Evolutionary conservation across 2,329 filamentous ascomycete species (phyloP).

Genomic region (Lecanicillium sp.): DNA sequence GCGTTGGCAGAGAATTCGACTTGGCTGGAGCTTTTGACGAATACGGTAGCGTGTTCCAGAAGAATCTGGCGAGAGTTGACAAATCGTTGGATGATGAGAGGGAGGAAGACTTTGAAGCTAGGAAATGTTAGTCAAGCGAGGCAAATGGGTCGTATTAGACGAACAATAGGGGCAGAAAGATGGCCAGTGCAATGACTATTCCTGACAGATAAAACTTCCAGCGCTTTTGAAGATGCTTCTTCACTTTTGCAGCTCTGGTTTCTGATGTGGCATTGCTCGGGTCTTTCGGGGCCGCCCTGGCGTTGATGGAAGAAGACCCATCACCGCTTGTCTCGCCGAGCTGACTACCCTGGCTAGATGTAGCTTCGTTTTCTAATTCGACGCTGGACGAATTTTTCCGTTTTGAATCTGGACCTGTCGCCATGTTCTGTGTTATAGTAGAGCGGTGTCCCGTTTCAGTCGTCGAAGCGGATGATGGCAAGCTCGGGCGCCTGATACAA

Average conservation of each 20-base stretch:
- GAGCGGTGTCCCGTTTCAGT: too few species aligned
- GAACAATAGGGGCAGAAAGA: conserved; percentile 5
- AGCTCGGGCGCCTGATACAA: too few species aligned
- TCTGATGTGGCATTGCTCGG: neutral
- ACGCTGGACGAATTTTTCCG: too few species aligned
- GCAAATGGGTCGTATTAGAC: conserved; percentile 3
- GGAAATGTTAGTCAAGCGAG: neutral
- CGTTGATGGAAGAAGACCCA: neutral
- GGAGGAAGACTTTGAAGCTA: conserved; percentile 8
- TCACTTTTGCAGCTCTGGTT: neutral
- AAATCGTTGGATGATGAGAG: conserved; percentile 5
- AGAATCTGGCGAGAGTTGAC: conserved; percentile 4
- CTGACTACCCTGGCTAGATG: too few species aligned
- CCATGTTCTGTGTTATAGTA: too few species aligned
- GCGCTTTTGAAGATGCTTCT: neutral
- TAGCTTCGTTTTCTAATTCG: too few species aligned
- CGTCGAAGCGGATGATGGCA: too few species aligned
- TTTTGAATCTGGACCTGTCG: too few species aligned
- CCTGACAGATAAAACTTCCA: conserved; percentile 1
- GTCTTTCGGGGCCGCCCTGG: too few species aligned
- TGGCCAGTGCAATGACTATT: conserved; percentile 1
- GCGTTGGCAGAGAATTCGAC: conserved; percentile 8
- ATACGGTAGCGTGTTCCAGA: neutral
- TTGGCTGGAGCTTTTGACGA: neutral
- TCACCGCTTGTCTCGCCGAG: neutral